Evolutionary conservation across 2,329 filamentous ascomycete species (phyloP), one percentile per base, ranked within the genome.

Genomic region (Alternaria solani): DNA sequence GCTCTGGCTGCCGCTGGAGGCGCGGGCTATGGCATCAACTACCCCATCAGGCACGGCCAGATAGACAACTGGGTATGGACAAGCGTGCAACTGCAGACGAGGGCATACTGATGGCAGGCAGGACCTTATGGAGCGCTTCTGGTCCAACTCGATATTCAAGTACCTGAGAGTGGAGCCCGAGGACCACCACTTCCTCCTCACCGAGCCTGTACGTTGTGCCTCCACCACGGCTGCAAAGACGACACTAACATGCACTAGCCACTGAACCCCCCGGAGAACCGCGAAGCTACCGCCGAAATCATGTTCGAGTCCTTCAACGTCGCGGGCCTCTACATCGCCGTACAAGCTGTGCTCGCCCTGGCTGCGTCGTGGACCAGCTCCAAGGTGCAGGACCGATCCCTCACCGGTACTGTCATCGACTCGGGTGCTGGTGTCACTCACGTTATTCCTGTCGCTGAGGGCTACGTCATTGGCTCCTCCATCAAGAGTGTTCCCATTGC

Each of bases 261-360:
- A 66, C 86, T 99, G 76, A 99, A 99, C 81, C 95, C 95, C 36
- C 95, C 95, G 28, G 95, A 99, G 83, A 98, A 99, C 82, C 93
- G 95, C 77, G 95, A 99, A 82, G 97, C 97, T 79, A 98, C 95
- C 26, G 95, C 95, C 80, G 95, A 99, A 80, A 99, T 99, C 81
- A 97, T 99, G 88, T 99, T 99, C 83, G 95, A 99, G 79, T 98
- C 95, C 4, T 99, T 99, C 86, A 99, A 99, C 83, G 98, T 95
- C 80, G 94, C 95, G 59, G 95, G 95, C 82, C 89, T 99, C 67
- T 99, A 99, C 82, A 99, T 99, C 78, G 95, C 95, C 47, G 95
- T 99, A 14, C 95, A 99, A 82, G 95, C 95, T 32, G 95, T 99
- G 23, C 89, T 99, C 57, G 95, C 96, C 16, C 88, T 99, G 46